Evolutionary conservation across 225 moss, liverwort and hornwort species (phyloP), one percentile per base, ranked within the genome.

Genomic region (Anthoceros angustus): DNA sequence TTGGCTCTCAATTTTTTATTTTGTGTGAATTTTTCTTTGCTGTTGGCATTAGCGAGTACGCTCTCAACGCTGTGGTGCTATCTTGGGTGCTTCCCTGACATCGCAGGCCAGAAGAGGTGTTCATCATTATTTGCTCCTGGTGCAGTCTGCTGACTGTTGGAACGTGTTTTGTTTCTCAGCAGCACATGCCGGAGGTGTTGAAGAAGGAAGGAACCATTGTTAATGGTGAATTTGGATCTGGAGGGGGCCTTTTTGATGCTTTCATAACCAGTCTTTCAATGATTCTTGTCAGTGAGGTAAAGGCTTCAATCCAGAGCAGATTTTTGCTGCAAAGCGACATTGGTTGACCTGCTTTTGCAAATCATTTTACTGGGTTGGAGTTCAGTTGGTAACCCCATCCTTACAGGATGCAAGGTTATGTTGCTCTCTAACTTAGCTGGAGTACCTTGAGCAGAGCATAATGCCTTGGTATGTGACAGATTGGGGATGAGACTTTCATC

Each of bases 401-500:
- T 32, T 32, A 32, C 4, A 32, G 32, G 32, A 32, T 32, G 32
- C 32, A 4, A 4, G 4, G 32, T 32, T 4, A 32, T 1, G 32
- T 32, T 32, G 32, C 1, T 32, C 2, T 32, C 32, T 32, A 32
- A 32, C 4, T 32, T 32, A 32, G 32, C 32, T 32, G 32, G 32
- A 32, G 32, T 32, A 32, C 32, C 32, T 32, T n/a, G n/a, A n/a
- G n/a, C n/a, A n/a, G 11, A 46, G 26, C 32, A 16, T 70, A 24
- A 42, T 24, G 12, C 20, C 0, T 25, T 55, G 23, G 16, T 46
- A 20, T 67, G 46, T 76, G 5, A 25, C 79, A 98, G 95, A 86
- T 98, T 73, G 95, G 95, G 40, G 95, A 98, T 78, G 95, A 98
- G 68, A 98, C 95, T 42, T 98, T 98, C 74, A 98, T 98, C 24